Percentiles rank a stretch among this genome's conserved stretches.
These are phyloP conservation scores for Jackrogersella multiformis DNA, from an alignment of 495 filamentous ascomycete genomes.

Conservation along the genomic window DNA sequence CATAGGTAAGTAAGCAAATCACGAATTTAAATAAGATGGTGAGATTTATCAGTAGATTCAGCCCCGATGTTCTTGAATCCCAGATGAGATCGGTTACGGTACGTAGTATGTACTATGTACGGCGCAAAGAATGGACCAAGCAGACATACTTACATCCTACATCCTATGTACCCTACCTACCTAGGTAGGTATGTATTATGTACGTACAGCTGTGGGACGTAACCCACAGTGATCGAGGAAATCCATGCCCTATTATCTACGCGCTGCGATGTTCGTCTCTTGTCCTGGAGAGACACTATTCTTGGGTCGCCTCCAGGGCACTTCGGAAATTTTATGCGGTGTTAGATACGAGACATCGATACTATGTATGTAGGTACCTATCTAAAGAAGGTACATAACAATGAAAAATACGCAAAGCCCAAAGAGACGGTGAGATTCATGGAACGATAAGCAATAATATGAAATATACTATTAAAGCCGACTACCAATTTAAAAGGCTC, in stretches of 20 bases:
- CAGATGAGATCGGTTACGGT: conserved; percentile 34
- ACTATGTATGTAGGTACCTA: too few species aligned
- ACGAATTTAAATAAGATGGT: conserved; percentile 16
- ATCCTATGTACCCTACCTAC: too few species aligned
- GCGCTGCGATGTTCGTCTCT: too few species aligned
- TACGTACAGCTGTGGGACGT: conserved; percentile 17
- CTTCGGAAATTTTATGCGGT: neutral
- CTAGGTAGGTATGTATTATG: too few species aligned
- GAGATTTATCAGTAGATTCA: conserved; percentile 20
- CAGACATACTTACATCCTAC: too few species aligned
- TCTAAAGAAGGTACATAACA: too few species aligned
- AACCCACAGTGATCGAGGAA: conserved; percentile 16
- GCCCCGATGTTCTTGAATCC: conserved; percentile 17
- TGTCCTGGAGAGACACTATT: too few species aligned
- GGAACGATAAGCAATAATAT: too few species aligned
- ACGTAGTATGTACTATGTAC: too few species aligned
- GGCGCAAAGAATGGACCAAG: conserved; percentile 3
- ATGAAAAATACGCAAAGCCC: neutral
- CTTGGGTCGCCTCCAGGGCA: too few species aligned
- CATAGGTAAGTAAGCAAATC: too few species aligned
- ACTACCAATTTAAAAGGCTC: conserved; percentile 5
- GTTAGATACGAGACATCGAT: conserved; percentile 28
- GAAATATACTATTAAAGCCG: neutral
- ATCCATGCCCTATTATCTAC: neutral
- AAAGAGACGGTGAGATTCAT: neutral